Evolutionary conservation across 306 rosid species (phyloP).

Genomic region (Casuarina cunninghamiana): DNA sequence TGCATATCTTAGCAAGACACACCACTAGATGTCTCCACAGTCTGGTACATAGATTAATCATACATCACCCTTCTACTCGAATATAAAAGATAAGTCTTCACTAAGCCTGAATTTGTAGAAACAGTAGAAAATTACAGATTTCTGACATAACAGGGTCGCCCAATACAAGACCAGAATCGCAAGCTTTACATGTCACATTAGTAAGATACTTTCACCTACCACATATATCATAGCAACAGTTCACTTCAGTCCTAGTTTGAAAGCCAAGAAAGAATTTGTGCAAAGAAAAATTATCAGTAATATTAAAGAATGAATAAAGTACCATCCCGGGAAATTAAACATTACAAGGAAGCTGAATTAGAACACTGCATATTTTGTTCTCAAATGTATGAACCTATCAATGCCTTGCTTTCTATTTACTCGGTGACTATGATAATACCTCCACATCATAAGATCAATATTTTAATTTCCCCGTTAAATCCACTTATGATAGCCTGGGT

Average conservation of each 20-base stretch:
- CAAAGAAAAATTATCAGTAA: background rate
- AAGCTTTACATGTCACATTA: background rate
- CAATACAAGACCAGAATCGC: background rate
- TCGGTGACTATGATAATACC: background rate
- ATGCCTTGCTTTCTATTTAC: background rate
- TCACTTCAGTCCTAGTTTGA: background rate
- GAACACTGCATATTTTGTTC: background rate
- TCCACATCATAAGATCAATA: background rate
- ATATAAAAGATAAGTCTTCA: background rate
- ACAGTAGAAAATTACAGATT: background rate
- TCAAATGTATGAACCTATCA: background rate
- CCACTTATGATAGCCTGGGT: slow-evolving; percentile 23
- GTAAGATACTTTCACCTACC: background rate
- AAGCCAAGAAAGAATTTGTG: background rate
- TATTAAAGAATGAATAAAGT: background rate
- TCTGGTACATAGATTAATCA: background rate
- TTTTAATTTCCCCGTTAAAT: background rate
- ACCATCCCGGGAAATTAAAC: background rate
- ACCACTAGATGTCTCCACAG: background rate
- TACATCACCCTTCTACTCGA: background rate
- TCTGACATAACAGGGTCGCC: slow-evolving; percentile 1
- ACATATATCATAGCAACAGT: background rate
- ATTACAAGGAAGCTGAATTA: background rate
- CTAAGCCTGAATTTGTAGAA: background rate
- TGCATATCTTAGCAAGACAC: background rate